phyloP scores from a whole-genome alignment of 441 rosid genomes.

The Mallotus repandus region DNA sequence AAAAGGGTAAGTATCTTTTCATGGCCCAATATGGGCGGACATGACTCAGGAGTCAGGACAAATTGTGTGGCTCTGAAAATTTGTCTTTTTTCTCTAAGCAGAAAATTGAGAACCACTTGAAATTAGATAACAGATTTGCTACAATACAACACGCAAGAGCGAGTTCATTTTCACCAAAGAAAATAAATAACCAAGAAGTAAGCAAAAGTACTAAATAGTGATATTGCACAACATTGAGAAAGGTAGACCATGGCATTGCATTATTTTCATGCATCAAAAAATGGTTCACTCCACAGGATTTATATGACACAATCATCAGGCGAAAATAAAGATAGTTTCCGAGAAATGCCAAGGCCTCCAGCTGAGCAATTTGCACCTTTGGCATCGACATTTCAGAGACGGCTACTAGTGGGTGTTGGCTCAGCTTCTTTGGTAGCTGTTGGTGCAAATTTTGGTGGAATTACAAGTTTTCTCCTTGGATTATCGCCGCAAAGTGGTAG shows the following conservation, averaged over 20 bases:
- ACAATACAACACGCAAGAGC: neutral
- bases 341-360: constrained; percentile 34
- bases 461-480: constrained; percentile 73
- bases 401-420: constrained; percentile 60
- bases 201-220: neutral
- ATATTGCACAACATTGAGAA: neutral
- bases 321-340: constrained; percentile 38
- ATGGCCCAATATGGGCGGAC: neutral
- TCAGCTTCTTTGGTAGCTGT: constrained; percentile 72
- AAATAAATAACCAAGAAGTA: too few species aligned
- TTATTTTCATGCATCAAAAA: constrained; percentile 28
- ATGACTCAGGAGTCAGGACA: too few species aligned
- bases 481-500: constrained; percentile 65
- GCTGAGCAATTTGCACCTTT: constrained; percentile 62
- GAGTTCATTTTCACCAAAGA: too few species aligned
- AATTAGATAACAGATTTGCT: constrained; percentile 11
- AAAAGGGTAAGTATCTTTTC: neutral
- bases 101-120: constrained; percentile 31
- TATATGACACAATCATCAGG: constrained; percentile 45
- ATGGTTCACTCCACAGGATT: constrained; percentile 20
- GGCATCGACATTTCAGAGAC: constrained; percentile 57
- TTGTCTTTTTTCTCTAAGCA: neutral
- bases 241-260: constrained; percentile 44
- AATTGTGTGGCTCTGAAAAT: constrained; percentile 19
- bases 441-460: constrained; percentile 80